phyloP scores from a whole-genome alignment of 1,284 basidiomycete genomes.

The Paramarasmius palmivorus region DNA sequence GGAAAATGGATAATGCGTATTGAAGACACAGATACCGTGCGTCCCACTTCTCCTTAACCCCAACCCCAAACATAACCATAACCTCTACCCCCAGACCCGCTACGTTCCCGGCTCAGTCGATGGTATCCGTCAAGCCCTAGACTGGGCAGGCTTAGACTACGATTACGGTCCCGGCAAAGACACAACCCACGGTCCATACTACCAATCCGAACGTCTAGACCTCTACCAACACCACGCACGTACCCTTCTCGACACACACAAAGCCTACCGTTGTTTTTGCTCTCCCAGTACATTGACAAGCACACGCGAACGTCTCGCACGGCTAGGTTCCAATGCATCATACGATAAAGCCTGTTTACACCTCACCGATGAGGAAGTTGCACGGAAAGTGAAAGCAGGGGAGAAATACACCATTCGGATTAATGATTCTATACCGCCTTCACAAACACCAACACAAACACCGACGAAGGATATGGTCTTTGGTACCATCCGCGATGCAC shows the following conservation, averaged over 20 bases:
- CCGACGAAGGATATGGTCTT: constrained; percentile 74
- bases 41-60: no score
- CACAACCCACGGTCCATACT: constrained; percentile 79
- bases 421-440: constrained; percentile 59
- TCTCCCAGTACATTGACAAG: constrained; percentile 65
- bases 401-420: constrained; percentile 85
- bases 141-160: constrained; percentile 93
- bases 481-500: constrained; percentile 71
- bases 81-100: constrained; percentile 57
- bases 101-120: constrained; percentile 85
- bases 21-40: constrained; percentile 84
- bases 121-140: constrained; percentile 72
- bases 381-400: constrained; percentile 70
- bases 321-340: constrained; percentile 70
- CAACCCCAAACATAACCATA: no score
- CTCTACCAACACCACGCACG: constrained; percentile 79
- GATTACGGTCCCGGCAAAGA: constrained; percentile 89
- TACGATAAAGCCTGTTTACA: constrained; percentile 89
- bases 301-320: constrained; percentile 69
- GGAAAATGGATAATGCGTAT: constrained; percentile 92
- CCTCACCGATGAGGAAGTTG: constrained; percentile 83
- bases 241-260: constrained; percentile 79
- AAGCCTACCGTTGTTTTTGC: constrained; percentile 97
- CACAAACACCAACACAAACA: constrained; percentile 47
- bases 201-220: constrained; percentile 89